A percentile compares a stretch with the other conserved stretches of the same genome.
phyloP scores from a whole-genome alignment of 2,329 filamentous ascomycete genomes.

The Diaporthe sp. region DNA sequence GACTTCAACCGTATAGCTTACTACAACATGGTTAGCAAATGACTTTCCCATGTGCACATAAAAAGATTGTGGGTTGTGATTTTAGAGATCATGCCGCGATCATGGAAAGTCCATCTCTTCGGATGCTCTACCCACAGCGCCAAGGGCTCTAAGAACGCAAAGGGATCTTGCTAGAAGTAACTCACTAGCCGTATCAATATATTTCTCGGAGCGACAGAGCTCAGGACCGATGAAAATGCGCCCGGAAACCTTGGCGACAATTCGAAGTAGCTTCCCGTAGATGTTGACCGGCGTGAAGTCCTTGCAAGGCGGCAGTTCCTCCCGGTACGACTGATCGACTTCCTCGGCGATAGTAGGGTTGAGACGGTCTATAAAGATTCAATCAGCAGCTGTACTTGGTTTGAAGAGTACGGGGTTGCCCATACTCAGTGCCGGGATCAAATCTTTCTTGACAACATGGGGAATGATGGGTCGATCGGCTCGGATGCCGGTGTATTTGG shows the following conservation, averaged over 20 bases:
- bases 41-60: not conserved
- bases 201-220: slow-evolving; percentile 59
- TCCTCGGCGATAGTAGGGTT: slow-evolving; percentile 57
- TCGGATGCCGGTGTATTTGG: slow-evolving; percentile 34
- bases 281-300: slow-evolving; percentile 60
- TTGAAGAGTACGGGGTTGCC: not conserved
- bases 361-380: slow-evolving; percentile 47
- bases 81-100: not conserved
- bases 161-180: not conserved
- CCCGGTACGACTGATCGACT: slow-evolving; percentile 50
- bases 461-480: slow-evolving; percentile 36
- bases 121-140: too few relatives aligned
- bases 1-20: slow-evolving; percentile 62
- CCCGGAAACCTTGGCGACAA: slow-evolving; percentile 62
- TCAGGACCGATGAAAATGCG: slow-evolving; percentile 63
- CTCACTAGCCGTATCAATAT: slow-evolving; percentile 58
- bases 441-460: slow-evolving; percentile 35
- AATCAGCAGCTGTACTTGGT: not conserved
- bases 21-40: not conserved
- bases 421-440: slow-evolving; percentile 40
- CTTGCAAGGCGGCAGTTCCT: slow-evolving; percentile 52
- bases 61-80: not conserved
- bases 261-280: slow-evolving; percentile 57
- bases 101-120: not conserved
- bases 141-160: not conserved